A percentile compares a stretch with the other conserved stretches of the same genome.
Conservation (phyloP, 2,329 filamentous ascomycete species). For the Sarocladium strictum region DNA sequence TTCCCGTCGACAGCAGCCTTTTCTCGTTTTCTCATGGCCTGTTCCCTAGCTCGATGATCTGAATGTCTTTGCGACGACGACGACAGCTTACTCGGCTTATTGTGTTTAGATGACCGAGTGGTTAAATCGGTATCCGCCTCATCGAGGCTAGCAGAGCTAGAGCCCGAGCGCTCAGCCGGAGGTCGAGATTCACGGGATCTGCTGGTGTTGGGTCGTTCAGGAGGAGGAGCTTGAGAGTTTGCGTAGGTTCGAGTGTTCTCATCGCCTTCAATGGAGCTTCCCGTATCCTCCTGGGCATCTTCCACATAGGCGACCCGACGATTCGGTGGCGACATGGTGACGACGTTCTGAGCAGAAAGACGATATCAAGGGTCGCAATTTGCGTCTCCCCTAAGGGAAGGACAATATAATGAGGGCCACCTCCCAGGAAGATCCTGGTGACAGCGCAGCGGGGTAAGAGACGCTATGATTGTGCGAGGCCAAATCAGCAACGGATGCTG, state of each 20-base stretch:
- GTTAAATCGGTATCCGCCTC: conserved; percentile 33
- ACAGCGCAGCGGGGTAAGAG: neutral
- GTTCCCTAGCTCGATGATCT: conserved; percentile 24
- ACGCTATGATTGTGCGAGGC: neutral
- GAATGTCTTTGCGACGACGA: conserved; percentile 16
- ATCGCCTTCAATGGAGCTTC: conserved; percentile 34
- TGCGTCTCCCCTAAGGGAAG: neutral
- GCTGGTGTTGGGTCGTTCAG: conserved; percentile 46
- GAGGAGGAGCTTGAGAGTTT: conserved; percentile 25
- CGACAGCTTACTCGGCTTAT: conserved; percentile 13
- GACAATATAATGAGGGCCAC: neutral
- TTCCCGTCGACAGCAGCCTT: neutral
- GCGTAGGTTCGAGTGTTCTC: conserved; percentile 39
- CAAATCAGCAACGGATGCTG: neutral
- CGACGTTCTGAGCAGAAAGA: conserved; percentile 8
- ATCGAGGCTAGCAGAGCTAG: neutral
- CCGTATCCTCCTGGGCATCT: conserved; percentile 47
- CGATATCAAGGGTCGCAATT: neutral
- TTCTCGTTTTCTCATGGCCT: conserved; percentile 11
- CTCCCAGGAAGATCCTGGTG: neutral
- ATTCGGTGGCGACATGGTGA: conserved; percentile 37
- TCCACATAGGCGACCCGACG: conserved; percentile 39
- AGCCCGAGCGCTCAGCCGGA: neutral
- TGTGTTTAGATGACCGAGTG: conserved; percentile 27
- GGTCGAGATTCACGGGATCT: conserved; percentile 32